Evolutionary conservation across 129 eudicot genomes (phyloP).

Genomic region (Gnaphalium uliginosum): DNA sequence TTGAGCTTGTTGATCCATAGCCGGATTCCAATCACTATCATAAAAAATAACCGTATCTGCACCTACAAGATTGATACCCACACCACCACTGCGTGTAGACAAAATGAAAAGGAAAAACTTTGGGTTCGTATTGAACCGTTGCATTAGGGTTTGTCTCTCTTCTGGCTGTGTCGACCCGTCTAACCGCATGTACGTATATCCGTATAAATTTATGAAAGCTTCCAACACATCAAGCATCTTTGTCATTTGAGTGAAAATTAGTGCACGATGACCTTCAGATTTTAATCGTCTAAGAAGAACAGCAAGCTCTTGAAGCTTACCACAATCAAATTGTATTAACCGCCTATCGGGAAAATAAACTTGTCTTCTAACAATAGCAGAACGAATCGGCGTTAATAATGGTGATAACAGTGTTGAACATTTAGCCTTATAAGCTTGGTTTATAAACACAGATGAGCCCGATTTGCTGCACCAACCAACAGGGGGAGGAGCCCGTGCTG

Average conservation of each 20-base stretch:
- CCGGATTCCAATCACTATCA: conserved; percentile 99
- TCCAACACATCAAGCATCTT: conserved; percentile 98
- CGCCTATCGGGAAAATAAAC: conserved; percentile 97
- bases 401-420: conserved; percentile 63
- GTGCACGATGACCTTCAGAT: conserved; percentile 92
- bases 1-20: conserved; percentile 99
- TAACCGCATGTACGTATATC: conserved; percentile 96
- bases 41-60: conserved; percentile 98
- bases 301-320: conserved; percentile 95
- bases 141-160: conserved; percentile 95
- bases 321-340: conserved; percentile 94
- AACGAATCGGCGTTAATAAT: conserved; percentile 78
- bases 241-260: conserved; percentile 97
- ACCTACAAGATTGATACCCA: conserved; percentile 96
- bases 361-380: conserved; percentile 94
- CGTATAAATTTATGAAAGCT: conserved; percentile 89
- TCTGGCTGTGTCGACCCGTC: conserved; percentile 98
- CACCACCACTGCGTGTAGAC: conserved; percentile 99
- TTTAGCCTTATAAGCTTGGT: conserved; percentile 48
- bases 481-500: conserved; percentile 93
- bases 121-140: conserved; percentile 93
- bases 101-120: conserved; percentile 85
- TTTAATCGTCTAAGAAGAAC: conserved; percentile 75
- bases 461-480: conserved; percentile 85
- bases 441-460: conserved; percentile 55